A percentile compares a stretch with the other conserved stretches of the same genome.
These are phyloP conservation scores for Pichia gijzeniarum DNA, from an alignment of 805 yeast genomes.

Conservation along the genomic window DNA sequence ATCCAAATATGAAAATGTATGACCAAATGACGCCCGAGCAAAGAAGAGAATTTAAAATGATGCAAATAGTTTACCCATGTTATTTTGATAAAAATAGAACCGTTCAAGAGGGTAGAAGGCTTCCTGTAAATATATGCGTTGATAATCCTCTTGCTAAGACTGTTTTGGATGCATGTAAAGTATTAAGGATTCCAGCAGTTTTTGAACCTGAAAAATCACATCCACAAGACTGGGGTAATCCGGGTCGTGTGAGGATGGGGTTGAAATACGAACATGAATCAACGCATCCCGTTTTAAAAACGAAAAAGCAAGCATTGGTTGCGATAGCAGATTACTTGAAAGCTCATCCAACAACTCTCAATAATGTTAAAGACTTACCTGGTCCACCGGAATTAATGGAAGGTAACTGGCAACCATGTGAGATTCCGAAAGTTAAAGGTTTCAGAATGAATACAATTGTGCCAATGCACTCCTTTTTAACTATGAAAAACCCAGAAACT, in stretches of 20 bases:
- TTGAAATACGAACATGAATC: conserved; percentile 45
- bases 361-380: conserved; percentile 56
- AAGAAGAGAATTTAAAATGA: conserved; percentile 53
- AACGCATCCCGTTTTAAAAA: conserved; percentile 31
- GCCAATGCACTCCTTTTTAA: conserved; percentile 77
- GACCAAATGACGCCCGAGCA: conserved; percentile 39
- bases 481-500: conserved; percentile 80
- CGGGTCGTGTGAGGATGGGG: conserved; percentile 86
- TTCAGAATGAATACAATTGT: conserved; percentile 80
- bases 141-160: conserved; percentile 83
- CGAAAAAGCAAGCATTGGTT: conserved; percentile 61
- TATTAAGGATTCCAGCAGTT: conserved; percentile 31
- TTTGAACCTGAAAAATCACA: conserved; percentile 81
- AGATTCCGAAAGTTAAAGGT: conserved; percentile 76
- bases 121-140: conserved; percentile 60
- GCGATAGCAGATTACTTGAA: conserved; percentile 56
- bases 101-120: conserved; percentile 79
- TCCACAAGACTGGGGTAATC: conserved; percentile 96
- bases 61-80: conserved; percentile 83
- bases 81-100: conserved; percentile 80
- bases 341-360: conserved; percentile 62
- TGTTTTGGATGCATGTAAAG: conserved; percentile 61
- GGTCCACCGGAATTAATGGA: conserved; percentile 54
- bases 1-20: conserved; percentile 10
- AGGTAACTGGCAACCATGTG: conserved; percentile 46